Percentiles rank a stretch among this genome's conserved stretches.
Evolutionary conservation across 345 rosid species (phyloP).

Genomic region (Syzygium aqueum): DNA sequence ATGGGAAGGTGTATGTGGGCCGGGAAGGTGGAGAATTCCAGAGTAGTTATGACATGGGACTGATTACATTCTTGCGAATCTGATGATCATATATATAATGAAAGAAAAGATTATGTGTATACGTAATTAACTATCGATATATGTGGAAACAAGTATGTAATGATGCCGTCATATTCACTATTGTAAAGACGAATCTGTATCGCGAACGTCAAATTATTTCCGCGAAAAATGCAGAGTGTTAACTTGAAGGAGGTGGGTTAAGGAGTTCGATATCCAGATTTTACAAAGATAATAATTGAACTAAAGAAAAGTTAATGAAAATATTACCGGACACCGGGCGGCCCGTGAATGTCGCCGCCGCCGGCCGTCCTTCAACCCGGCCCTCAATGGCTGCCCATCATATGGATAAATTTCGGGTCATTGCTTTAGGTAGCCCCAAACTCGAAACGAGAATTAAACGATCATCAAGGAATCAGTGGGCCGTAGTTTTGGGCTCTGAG

Average conservation of each 20-base stretch:
- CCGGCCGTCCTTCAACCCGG: not conserved
- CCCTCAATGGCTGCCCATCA: not conserved
- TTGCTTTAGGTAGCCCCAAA: not conserved
- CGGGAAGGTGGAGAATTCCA: not conserved
- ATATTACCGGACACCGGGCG: not conserved
- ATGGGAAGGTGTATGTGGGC: not conserved
- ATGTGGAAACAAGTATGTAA: not conserved
- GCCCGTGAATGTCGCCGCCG: not conserved
- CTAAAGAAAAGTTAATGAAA: not conserved
- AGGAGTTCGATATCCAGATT: not conserved
- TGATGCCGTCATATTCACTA: not conserved
- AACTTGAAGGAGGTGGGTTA: not conserved
- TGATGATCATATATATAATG: accelerated
- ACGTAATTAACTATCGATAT: not conserved
- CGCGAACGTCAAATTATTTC: no score
- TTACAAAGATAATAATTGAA: not conserved
- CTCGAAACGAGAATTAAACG: not conserved
- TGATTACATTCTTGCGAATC: not conserved
- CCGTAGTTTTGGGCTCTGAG: not conserved
- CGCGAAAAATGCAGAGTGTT: not conserved
- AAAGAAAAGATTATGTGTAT: accelerated
- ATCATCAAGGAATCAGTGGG: not conserved
- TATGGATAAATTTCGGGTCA: not conserved
- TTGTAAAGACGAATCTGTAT: not conserved
- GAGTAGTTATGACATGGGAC: not conserved